Evolutionary conservation across 2,329 filamentous ascomycete species (phyloP).

Genomic region (Atkinsonella texensis): DNA sequence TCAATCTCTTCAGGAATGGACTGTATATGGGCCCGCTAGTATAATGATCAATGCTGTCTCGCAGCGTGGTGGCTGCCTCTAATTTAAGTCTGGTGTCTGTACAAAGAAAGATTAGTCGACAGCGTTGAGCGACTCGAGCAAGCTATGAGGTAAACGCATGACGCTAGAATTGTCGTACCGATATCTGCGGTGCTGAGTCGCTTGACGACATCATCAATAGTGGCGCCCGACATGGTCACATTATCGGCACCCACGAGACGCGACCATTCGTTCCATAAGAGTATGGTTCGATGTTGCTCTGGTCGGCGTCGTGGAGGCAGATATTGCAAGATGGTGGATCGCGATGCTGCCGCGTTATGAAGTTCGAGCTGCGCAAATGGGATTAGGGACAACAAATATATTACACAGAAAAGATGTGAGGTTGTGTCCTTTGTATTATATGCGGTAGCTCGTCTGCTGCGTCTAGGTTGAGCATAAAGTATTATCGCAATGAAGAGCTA

Average conservation of each 20-base stretch:
- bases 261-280: constrained; percentile 24
- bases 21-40: constrained; percentile 65
- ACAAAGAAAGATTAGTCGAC: constrained; percentile 4
- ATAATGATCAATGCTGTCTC: constrained; percentile 86
- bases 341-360: constrained; percentile 11
- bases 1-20: constrained; percentile 72
- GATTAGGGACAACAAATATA: neutral
- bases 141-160: neutral
- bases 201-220: constrained; percentile 52
- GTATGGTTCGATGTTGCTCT: constrained; percentile 12
- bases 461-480: neutral
- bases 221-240: constrained; percentile 47
- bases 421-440: neutral
- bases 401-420: neutral
- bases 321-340: constrained; percentile 9
- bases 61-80: constrained; percentile 71
- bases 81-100: constrained; percentile 71
- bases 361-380: constrained; percentile 6
- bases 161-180: constrained; percentile 26
- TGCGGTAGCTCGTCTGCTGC: constrained; percentile 4
- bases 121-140: neutral
- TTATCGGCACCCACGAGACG: constrained; percentile 29
- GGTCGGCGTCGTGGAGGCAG: constrained; percentile 6
- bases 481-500: constrained; percentile 1
- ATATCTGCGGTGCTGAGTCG: constrained; percentile 43